Evolutionary conservation across 1,284 basidiomycete species (phyloP), one percentile per base, ranked within the genome.

Genomic region (Ganoderma boninense): DNA sequence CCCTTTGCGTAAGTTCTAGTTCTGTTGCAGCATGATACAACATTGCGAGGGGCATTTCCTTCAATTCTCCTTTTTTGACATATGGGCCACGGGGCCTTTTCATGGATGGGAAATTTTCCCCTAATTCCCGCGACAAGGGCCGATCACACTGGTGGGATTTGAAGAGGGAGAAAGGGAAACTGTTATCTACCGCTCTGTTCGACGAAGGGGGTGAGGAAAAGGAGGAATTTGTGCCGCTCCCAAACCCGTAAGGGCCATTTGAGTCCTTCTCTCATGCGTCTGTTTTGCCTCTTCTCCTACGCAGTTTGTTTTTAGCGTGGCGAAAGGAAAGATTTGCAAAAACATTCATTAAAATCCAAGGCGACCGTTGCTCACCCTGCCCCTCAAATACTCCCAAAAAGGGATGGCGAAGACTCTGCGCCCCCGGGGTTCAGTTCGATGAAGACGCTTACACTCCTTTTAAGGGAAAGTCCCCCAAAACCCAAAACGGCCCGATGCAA

Each of bases 1-100:
- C 74, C 78, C 2, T 73, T 71, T 65, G 78, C 66, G 80, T 80
- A 52, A 43, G 78, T 71, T 7, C 23, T 2, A 8, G 10, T 20
- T 2, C 8, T 60, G 4, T n/a, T 23, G 40, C 18, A 10, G 29
- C 26, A 16, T n/a, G 20, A 18, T 18, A 13, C 29, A 23, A 26
- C 10, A 42, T 23, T 64, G 35, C 6, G 2, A 8, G 13, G 26
- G 4, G 23, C 20, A 71, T 68, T 69, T 65, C 35, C 2, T n/a
- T 2, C 43, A 69, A 14, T 7, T 35, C 32, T n/a, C 42, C 44
- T 14, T 42, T 11, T 26, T 11, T 3, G 35, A 61, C 3, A 64
- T 71, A 62, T 71, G 70, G 70, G 16, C 56, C 0, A 18, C 26
- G n/a, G 7, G 42, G 20, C 10, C 40, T 40, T 8, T 18, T 60